Evolutionary conservation across 148 eudicot species (phyloP).

Genomic region (Chenopodium suecicum): DNA sequence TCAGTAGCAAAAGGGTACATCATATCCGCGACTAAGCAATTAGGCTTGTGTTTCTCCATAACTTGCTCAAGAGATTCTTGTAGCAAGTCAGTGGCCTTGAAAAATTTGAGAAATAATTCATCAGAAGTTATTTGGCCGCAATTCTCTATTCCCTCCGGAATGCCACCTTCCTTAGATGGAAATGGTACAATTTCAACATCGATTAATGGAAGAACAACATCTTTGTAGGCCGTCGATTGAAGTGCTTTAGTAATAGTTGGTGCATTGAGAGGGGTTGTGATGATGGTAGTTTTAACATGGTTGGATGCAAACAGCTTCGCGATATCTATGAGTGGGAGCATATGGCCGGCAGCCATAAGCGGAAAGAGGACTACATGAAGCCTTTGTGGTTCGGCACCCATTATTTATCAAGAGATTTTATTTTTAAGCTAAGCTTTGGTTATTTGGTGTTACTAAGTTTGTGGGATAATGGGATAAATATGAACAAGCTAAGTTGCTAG

Average conservation of each 20-base stretch:
- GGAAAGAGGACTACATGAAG: conserved; percentile 41
- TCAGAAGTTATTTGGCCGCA: conserved; percentile 1
- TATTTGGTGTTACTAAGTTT: too few relatives aligned
- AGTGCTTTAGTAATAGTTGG: conserved; percentile 23
- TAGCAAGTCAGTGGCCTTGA: conserved; percentile 7
- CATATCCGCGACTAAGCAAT: conserved; percentile 43
- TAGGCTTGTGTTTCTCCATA: conserved; percentile 23
- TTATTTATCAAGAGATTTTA: not conserved
- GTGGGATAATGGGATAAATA: not conserved
- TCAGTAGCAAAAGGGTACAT: conserved; percentile 31
- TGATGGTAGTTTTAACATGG: conserved; percentile 36
- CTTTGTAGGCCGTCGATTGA: not conserved
- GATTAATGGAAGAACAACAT: conserved; percentile 8
- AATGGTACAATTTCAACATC: conserved; percentile 32
- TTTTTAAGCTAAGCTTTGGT: not conserved
- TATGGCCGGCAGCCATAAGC: conserved; percentile 46
- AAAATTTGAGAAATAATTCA: conserved; percentile 15
- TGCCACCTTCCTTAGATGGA: conserved; percentile 30
- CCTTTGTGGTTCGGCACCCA: conserved; percentile 21
- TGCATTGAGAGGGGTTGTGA: conserved; percentile 47
- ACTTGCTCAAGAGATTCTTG: conserved; percentile 29
- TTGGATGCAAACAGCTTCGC: conserved; percentile 35
- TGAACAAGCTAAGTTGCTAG: not conserved
- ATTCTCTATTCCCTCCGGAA: conserved; percentile 37
- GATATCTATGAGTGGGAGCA: conserved; percentile 42